Percentiles rank a stretch among this genome's conserved stretches.
Conservation (phyloP, 1,284 basidiomycete genomes). For the Ustilago trichophora region DNA sequence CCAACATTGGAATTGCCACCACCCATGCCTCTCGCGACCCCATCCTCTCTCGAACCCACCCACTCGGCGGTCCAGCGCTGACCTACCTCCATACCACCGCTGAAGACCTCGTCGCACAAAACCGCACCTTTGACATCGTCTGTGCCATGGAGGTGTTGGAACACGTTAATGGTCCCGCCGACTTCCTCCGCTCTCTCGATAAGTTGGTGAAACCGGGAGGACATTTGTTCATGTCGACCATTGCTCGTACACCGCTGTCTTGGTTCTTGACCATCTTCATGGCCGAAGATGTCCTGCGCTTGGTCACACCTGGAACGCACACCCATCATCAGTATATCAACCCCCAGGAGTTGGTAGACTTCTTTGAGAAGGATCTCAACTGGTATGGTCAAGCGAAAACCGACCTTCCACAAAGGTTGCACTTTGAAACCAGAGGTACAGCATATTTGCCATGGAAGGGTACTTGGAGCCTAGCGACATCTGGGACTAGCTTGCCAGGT, state of each 20-base stretch:
- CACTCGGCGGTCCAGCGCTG: constrained; percentile 63
- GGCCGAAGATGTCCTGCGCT: constrained; percentile 80
- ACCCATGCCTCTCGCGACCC: constrained; percentile 85
- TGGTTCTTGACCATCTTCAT: constrained; percentile 89
- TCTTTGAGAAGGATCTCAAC: constrained; percentile 75
- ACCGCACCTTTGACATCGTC: constrained; percentile 82
- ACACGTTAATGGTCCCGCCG: constrained; percentile 90
- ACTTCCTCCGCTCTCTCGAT: constrained; percentile 71
- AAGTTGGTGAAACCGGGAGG: constrained; percentile 79
- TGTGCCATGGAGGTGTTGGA: constrained; percentile 98
- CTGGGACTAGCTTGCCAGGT: constrained; percentile 19
- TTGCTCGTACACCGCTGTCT: constrained; percentile 88
- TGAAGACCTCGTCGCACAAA: constrained; percentile 74
- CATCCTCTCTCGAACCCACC: constrained; percentile 15
- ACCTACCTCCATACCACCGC: constrained; percentile 81
- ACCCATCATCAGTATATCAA: constrained; percentile 90
- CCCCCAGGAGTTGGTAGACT: constrained; percentile 84
- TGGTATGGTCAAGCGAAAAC: constrained; percentile 54
- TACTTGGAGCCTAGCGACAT: constrained; percentile 47
- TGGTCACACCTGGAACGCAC: constrained; percentile 90
- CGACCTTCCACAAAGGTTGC: constrained; percentile 44
- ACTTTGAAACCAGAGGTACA: constrained; percentile 57
- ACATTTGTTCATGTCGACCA: constrained; percentile 94
- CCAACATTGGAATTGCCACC: constrained; percentile 86
- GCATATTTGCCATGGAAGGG: constrained; percentile 56